Percentiles rank a stretch among this genome's conserved stretches.
phyloP scores from a whole-genome alignment of 768 basidiomycete genomes.

The Lentinula sp. region DNA sequence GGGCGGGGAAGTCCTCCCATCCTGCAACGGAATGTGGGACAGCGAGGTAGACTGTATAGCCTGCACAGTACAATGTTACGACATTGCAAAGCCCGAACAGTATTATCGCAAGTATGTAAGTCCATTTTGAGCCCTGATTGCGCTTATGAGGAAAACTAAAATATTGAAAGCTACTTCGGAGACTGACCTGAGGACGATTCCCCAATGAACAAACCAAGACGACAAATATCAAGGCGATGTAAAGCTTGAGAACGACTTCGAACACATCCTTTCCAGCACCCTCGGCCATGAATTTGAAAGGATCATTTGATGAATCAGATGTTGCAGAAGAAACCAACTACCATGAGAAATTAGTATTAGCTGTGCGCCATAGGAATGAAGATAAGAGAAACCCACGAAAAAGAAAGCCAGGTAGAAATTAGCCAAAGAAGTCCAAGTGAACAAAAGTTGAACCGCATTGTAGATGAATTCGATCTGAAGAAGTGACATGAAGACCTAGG shows the following conservation, averaged over 20 bases:
- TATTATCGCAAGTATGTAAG: constrained; percentile 69
- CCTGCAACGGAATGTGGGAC: constrained; percentile 69
- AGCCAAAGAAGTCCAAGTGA: constrained; percentile 91
- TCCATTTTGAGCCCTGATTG: constrained; percentile 74
- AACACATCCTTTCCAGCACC: constrained; percentile 71
- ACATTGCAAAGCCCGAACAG: constrained; percentile 74
- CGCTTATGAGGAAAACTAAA: constrained; percentile 1
- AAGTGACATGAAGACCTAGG: background rate
- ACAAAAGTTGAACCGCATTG: constrained; percentile 82
- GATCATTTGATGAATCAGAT: constrained; percentile 42
- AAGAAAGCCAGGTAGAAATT: constrained; percentile 95
- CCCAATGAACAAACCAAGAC: constrained; percentile 84
- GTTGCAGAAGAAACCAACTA: constrained; percentile 84
- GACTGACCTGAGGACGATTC: constrained; percentile 59
- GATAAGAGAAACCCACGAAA: constrained; percentile 53
- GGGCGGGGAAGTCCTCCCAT: constrained; percentile 64
- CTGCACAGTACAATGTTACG: constrained; percentile 86
- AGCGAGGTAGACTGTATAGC: constrained; percentile 82
- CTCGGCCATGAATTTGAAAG: constrained; percentile 75
- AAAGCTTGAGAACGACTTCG: constrained; percentile 74
- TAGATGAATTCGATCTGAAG: constrained; percentile 84
- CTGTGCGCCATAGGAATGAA: constrained; percentile 7
- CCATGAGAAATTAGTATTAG: constrained; percentile 15
- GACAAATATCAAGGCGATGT: constrained; percentile 80
- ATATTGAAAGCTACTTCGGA: background rate